phyloP scores from a whole-genome alignment of 1,139 yeast species.

The Yamadazyma conglobata region DNA sequence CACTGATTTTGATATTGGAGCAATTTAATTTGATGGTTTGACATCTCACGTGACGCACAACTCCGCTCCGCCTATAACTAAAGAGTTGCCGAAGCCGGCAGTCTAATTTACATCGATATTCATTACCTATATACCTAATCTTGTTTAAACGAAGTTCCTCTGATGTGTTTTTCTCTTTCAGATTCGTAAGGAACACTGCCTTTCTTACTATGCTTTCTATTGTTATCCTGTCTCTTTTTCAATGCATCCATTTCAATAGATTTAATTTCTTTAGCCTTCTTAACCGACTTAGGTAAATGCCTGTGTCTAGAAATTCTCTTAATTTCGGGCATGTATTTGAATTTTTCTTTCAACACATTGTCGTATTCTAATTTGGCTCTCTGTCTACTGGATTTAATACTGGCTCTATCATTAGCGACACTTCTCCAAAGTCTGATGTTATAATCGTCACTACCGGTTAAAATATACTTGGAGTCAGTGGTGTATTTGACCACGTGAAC shows the following conservation, averaged over 20 bases:
- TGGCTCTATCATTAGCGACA: constrained; percentile 77
- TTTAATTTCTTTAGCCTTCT: constrained; percentile 87
- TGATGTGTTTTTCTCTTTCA: constrained; percentile 82
- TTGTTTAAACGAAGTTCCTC: constrained; percentile 72
- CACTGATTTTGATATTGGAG: constrained; percentile 6
- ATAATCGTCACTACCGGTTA: constrained; percentile 95
- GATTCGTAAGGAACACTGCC: constrained; percentile 61
- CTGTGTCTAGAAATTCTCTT: constrained; percentile 87
- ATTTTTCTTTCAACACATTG: constrained; percentile 85
- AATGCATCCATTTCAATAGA: constrained; percentile 65
- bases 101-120: too few relatives aligned
- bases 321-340: constrained; percentile 95
- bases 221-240: constrained; percentile 78
- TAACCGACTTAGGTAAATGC: constrained; percentile 81
- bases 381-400: constrained; percentile 76
- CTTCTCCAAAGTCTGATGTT: constrained; percentile 93
- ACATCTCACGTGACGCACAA: constrained; percentile 4
- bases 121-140: constrained; percentile 6
- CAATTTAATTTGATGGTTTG: constrained; percentile 11
- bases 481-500: constrained; percentile 80
- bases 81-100: too few relatives aligned
- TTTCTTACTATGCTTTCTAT: constrained; percentile 70
- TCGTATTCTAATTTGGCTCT: constrained; percentile 86
- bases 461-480: constrained; percentile 82
- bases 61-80: too few relatives aligned